Percentiles rank a stretch among this genome's conserved stretches.
Conservation (phyloP, 306 rosid species). For the Aeschynomene evenia region DNA sequence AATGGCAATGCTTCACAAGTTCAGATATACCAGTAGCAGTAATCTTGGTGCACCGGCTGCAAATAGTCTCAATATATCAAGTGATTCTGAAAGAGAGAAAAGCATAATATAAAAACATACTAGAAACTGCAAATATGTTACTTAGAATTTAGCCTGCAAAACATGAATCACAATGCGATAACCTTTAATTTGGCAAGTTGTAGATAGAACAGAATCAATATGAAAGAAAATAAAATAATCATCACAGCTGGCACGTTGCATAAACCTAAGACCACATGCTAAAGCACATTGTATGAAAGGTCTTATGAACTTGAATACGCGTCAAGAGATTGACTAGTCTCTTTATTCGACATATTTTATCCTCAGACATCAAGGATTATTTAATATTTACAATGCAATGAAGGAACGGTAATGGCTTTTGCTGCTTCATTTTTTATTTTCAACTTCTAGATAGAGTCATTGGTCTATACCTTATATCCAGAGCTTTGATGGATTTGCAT, state of each 20-base stretch:
- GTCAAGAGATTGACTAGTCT: background rate
- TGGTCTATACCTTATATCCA: conserved; percentile 71
- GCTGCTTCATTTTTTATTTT: background rate
- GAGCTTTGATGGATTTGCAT: conserved; percentile 65
- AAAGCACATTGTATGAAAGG: background rate
- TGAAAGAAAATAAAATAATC: conserved; percentile 5
- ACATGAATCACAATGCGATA: conserved; percentile 12
- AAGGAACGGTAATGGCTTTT: background rate
- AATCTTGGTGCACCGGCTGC: conserved; percentile 75
- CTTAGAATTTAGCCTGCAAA: background rate
- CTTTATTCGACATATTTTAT: background rate
- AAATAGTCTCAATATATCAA: conserved; percentile 44
- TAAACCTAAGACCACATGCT: conserved; percentile 9
- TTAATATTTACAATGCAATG: conserved; percentile 2
- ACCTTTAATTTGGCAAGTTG: background rate
- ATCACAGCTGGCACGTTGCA: conserved; percentile 1
- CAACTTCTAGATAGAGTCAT: background rate
- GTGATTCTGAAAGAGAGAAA: conserved; percentile 38
- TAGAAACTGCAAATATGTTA: background rate
- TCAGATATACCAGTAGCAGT: conserved; percentile 68
- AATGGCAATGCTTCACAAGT: conserved; percentile 67
- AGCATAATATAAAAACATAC: conserved; percentile 29
- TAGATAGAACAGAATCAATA: background rate
- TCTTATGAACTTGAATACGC: background rate
- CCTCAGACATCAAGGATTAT: background rate